Conservation (phyloP, 176 grass and related monocot species). For the Luzula sylvatica region DNA sequence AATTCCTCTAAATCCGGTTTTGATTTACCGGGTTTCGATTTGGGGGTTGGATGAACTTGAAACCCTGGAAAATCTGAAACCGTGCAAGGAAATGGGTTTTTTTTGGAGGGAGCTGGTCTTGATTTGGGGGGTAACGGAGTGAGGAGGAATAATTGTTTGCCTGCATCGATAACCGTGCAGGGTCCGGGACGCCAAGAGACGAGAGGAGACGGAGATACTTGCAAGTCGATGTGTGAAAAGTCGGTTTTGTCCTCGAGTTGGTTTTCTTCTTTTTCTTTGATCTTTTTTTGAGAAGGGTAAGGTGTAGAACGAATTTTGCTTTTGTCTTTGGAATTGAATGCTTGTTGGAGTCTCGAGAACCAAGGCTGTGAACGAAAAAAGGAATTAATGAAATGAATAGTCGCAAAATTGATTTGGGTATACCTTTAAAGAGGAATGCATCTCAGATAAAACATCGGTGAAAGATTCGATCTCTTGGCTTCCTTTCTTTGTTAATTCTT, state of each 20-base stretch:
- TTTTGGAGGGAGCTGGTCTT: constrained; percentile 23
- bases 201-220: constrained; percentile 86
- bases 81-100: neutral
- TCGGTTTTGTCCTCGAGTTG: neutral
- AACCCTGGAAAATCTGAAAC: too few relatives aligned
- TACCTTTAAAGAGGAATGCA: constrained; percentile 67
- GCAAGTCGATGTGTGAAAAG: constrained; percentile 16
- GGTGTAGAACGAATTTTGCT: constrained; percentile 10
- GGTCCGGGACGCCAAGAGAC: constrained; percentile 63
- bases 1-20: constrained; percentile 28
- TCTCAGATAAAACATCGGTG: constrained; percentile 41
- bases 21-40: neutral
- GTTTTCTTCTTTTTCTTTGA: constrained; percentile 22
- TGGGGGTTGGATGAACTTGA: neutral
- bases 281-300: constrained; percentile 3
- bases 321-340: constrained; percentile 24
- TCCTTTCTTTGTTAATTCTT: constrained; percentile 36
- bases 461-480: constrained; percentile 73
- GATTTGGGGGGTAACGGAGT: constrained; percentile 57
- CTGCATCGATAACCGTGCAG: constrained; percentile 45
- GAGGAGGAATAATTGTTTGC: constrained; percentile 78
- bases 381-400: neutral
- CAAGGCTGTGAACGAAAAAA: constrained; percentile 48
- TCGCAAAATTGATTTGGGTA: constrained; percentile 2
- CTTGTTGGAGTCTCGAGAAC: constrained; percentile 53